These are phyloP conservation scores for Cryptococcus depauperatus DNA, from an alignment of 1,284 basidiomycete species.

Conservation along the genomic window DNA sequence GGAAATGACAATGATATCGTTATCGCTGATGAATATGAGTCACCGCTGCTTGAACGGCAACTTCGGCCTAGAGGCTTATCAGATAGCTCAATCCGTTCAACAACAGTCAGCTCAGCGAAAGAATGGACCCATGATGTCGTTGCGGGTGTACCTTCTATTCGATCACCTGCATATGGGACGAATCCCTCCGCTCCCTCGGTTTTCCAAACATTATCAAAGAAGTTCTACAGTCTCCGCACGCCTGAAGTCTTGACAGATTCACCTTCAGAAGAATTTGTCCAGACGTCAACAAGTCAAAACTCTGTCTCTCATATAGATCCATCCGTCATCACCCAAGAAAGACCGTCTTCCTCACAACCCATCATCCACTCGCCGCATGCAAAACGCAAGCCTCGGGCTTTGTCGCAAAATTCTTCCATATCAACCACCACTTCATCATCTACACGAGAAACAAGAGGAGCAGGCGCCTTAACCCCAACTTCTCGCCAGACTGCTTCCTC, in stretches of 20 bases:
- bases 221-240: constrained; percentile 18
- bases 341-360: constrained; percentile 11
- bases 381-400: too few species aligned
- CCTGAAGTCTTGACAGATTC: neutral
- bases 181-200: constrained; percentile 6
- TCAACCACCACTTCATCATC: constrained; percentile 10
- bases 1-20: constrained; percentile 13
- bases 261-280: neutral
- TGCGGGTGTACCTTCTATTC: neutral
- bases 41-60: constrained; percentile 54
- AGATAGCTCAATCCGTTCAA: constrained; percentile 82
- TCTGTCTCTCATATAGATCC: neutral
- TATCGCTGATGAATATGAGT: constrained; percentile 43
- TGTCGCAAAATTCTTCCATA: constrained; percentile 4
- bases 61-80: constrained; percentile 70
- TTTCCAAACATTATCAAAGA: constrained; percentile 19
- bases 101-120: constrained; percentile 50
- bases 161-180: constrained; percentile 8
- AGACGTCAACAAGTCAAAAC: neutral
- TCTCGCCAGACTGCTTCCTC: constrained; percentile 1
- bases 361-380: constrained; percentile 16
- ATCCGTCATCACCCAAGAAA: constrained; percentile 1
- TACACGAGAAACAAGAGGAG: too few species aligned
- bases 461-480: neutral
- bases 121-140: neutral